Evolutionary conservation across 2,329 filamentous ascomycete species (phyloP), one percentile per base, ranked within the genome.

Genomic region (Bimuria novae-zelandiae): DNA sequence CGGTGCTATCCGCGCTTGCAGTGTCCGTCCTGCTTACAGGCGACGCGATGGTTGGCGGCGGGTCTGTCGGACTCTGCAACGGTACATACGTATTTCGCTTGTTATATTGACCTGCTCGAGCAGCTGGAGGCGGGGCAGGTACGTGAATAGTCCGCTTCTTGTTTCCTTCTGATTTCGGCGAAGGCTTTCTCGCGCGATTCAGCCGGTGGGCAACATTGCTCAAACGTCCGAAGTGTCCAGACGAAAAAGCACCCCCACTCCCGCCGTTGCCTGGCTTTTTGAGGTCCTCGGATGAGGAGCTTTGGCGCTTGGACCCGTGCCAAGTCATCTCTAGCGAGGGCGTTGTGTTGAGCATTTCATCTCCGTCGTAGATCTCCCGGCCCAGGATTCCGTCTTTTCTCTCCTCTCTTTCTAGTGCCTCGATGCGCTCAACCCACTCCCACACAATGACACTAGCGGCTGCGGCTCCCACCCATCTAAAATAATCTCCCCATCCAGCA

Each of bases 401-500:
- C 71, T 96, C 92, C 72, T 96, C 92, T 61, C 92, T 85, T 76
- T 97, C 92, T 56, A 96, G 75, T 0, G 92, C 90, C 72, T 97
- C 92, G 43, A 97, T 97, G 22, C 92, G 84, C 74, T 97, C 92
- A 3, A 97, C 92, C 92, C 92, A 97, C 74, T 97, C 92, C 92
- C 92, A 97, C 2, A 97, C 92, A 19, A 96, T 90, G n/a, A 96
- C 92, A 75, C 91, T 96, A 23, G 92, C 92, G 1, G 92, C 92
- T 0, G 92, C 92, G 1, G 92, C 92, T 42, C 92, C 92, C n/a
- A 96, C 92, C 92, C 92, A 97, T 65, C 92, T 82, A 40, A 96
- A 92, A 68, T 96, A 97, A 68, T 96, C 92, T 68, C 92, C 92
- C 92, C 92, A 97, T 7, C 89, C 90, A 33, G 90, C 90, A 56